Percentiles rank a stretch among this genome's conserved stretches.
These are phyloP conservation scores for Monilinia aucupariae DNA, from an alignment of 2,329 filamentous ascomycete species.

Conservation along the genomic window DNA sequence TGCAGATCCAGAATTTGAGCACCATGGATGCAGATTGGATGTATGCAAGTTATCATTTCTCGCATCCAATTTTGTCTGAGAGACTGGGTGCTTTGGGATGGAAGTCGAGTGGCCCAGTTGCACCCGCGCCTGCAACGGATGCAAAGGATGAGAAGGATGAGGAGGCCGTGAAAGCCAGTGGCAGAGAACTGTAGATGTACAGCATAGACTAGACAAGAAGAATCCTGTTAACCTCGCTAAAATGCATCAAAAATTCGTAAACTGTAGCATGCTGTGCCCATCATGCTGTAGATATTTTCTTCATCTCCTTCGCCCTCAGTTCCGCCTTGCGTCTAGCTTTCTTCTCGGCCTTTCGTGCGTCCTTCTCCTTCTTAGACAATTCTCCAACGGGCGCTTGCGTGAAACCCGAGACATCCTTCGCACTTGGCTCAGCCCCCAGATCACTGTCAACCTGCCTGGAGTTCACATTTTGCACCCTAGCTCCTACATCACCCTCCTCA, in stretches of 20 bases:
- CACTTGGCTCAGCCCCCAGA: conserved; percentile 29
- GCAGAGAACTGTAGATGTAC: conserved; percentile 62
- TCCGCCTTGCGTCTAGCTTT: conserved; percentile 46
- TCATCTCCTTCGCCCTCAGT: conserved; percentile 57
- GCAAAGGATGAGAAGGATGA: conserved; percentile 43
- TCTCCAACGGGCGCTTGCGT: conserved; percentile 33
- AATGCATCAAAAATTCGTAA: conserved; percentile 15
- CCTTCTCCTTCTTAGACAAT: conserved; percentile 30
- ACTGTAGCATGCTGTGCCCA: conserved; percentile 10
- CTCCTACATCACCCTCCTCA: conserved; percentile 28
- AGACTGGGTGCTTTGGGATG: conserved; percentile 85
- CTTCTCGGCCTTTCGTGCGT: conserved; percentile 37
- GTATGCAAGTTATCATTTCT: conserved; percentile 98
- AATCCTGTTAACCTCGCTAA: conserved; percentile 1
- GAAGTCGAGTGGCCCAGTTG: conserved; percentile 49
- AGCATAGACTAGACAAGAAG: conserved; percentile 13
- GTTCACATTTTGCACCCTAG: conserved; percentile 19
- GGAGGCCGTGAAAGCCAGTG: conserved; percentile 63
- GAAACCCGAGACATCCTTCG: conserved; percentile 16
- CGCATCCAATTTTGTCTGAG: conserved; percentile 92
- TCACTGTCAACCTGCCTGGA: conserved; percentile 38
- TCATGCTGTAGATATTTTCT: conserved; percentile 38
- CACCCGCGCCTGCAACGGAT: conserved; percentile 29
- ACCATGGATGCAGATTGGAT: conserved; percentile 99
- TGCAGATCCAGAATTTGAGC: conserved; percentile 96